Conservation (phyloP, 2,329 filamentous ascomycete genomes). For the Xylaria sp. region DNA sequence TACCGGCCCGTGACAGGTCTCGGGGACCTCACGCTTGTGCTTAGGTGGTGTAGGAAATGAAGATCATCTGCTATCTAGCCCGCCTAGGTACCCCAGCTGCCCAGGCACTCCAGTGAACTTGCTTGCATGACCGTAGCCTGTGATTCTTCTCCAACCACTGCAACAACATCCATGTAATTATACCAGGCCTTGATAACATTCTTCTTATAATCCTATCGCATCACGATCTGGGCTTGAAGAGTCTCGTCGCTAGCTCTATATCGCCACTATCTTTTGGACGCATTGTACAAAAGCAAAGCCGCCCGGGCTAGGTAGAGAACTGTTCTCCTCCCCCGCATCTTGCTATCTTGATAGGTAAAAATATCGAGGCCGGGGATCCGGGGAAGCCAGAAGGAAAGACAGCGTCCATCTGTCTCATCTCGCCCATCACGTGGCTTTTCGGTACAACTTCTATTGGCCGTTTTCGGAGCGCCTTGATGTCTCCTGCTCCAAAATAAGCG, state of each 20-base stretch:
- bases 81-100: background rate
- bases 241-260: background rate
- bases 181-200: too few species aligned
- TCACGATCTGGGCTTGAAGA: too few species aligned
- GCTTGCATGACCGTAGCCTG: background rate
- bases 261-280: background rate
- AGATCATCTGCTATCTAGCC: constrained; percentile 16
- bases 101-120: background rate
- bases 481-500: constrained; percentile 1
- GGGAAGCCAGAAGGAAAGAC: background rate
- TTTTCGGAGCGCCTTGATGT: constrained; percentile 9
- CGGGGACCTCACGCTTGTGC: constrained; percentile 10
- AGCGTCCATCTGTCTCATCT: constrained; percentile 12
- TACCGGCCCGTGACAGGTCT: constrained; percentile 18
- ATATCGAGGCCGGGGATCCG: background rate
- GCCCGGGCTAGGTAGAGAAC: background rate
- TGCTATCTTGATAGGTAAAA: background rate
- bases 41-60: constrained; percentile 22
- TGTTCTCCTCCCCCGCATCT: background rate
- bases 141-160: background rate
- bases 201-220: too few species aligned
- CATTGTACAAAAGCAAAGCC: too few species aligned
- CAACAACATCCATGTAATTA: too few species aligned
- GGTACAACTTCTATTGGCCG: constrained; percentile 20
- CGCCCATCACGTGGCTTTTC: constrained; percentile 29